Evolutionary conservation across 306 rosid species (phyloP).

Genomic region (Cicer yamashitae): DNA sequence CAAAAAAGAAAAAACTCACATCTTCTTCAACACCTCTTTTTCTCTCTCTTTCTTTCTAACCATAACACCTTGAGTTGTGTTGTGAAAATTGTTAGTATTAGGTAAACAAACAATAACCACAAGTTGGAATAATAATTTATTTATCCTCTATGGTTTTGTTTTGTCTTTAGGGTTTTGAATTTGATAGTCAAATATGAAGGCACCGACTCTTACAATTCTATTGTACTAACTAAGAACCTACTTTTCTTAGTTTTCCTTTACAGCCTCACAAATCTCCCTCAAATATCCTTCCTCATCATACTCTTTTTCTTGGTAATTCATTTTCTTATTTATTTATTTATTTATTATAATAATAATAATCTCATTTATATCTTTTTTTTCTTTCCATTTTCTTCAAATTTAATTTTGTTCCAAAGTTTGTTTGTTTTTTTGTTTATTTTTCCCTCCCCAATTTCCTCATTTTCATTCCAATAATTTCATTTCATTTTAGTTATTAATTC

Average conservation of each 20-base stretch:
- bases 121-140: slow-evolving; percentile 19
- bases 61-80: slow-evolving; percentile 12
- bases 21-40: slow-evolving; percentile 34
- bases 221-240: slow-evolving; percentile 35
- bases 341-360: neutral
- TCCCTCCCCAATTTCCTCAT: neutral
- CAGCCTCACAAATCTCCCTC: slow-evolving; percentile 51
- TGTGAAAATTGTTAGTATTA: slow-evolving; percentile 7
- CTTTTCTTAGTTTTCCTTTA: slow-evolving; percentile 38
- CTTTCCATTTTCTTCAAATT: neutral
- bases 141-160: slow-evolving; percentile 34
- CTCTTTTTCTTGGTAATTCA: slow-evolving; percentile 37
- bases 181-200: slow-evolving; percentile 65
- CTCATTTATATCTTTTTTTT: neutral
- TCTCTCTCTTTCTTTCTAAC: slow-evolving; percentile 2
- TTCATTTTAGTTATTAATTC: neutral
- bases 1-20: slow-evolving; percentile 44
- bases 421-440: neutral
- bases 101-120: slow-evolving; percentile 63
- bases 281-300: slow-evolving; percentile 35
- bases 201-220: slow-evolving; percentile 56
- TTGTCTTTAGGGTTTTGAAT: slow-evolving; percentile 62
- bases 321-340: neutral
- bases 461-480: neutral
- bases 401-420: neutral